Base-by-base conservation (phyloP, 768 basidiomycete genomes). In the Lactarius deliciosus region DNA sequence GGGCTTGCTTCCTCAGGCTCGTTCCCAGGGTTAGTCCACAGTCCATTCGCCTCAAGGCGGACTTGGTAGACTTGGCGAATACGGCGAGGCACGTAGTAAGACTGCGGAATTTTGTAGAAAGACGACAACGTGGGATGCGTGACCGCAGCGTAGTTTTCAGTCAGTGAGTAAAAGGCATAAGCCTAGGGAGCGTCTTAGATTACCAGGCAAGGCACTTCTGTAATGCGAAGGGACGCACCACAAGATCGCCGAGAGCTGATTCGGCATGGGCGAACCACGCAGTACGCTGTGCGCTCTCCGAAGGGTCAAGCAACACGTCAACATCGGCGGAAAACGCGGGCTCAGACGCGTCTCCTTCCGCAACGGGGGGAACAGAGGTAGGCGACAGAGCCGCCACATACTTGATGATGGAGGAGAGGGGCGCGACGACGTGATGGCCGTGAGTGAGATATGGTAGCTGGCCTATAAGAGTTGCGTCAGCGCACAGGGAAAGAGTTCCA, bases 371-470 rank as follows among this genome's bases (percentile, higher is more conserved):
- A 38, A 69, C 43, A 0, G 71, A 72, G 9, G 76, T 73, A 61
- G 75, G 76, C 60, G 79, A 77, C 30, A 88, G 76, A n/a, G 80
- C 78, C 3, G 84, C 77, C 28, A 90, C 80, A 71, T 91, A 90
- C 70, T 84, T 84, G 36, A 87, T 74, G 72, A 93, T 92, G 41
- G 87, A 80, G 3, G 83, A 75, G 32, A 90, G 76, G 1, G 85
- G 80, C 0, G 86, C 76, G 18, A 87, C 76, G 2, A 75, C 71
- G 50, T 82, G 79, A 60, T 82, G 78, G 3, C 80, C 85, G 77
- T 91, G 85, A 0, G 81, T 82, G 41, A 93, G 75, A 71, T 84
- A 91, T 2, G 92, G 92, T 2, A 94, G 79, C 72, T 86, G 86
- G 18, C 91, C 91, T 92, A 54, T 64, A 9, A 54, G 53, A 30